Percentiles rank a stretch among this genome's conserved stretches.
phyloP scores from a whole-genome alignment of 2,329 filamentous ascomycete genomes.

The Nothophoma quercina region DNA sequence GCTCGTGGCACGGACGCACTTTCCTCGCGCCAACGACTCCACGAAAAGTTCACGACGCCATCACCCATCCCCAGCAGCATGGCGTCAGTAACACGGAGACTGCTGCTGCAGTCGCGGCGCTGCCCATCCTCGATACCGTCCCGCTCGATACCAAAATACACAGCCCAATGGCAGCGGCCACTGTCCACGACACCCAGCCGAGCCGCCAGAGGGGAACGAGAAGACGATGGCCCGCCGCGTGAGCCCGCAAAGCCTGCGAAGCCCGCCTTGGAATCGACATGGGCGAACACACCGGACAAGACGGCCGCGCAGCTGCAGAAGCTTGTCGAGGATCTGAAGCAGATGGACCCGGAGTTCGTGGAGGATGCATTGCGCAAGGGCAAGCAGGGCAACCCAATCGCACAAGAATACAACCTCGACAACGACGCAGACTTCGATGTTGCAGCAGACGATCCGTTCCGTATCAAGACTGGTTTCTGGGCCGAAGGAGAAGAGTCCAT shows the following conservation, averaged over 20 bases:
- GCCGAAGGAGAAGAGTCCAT: constrained; percentile 57
- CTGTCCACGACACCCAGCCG: constrained; percentile 39
- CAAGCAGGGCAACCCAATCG: constrained; percentile 28
- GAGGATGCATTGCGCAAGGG: constrained; percentile 37
- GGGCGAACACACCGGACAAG: constrained; percentile 17
- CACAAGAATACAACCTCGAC: constrained; percentile 25
- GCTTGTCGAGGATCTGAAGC: constrained; percentile 34
- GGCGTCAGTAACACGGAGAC: constrained; percentile 46
- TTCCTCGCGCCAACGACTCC: constrained; percentile 30
- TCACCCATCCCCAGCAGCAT: constrained; percentile 33
- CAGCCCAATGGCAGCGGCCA: constrained; percentile 43
- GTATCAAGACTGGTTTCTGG: constrained; percentile 42
- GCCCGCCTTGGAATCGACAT: constrained; percentile 13
- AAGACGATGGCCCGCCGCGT: constrained; percentile 24
- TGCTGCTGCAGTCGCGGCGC: constrained; percentile 42
- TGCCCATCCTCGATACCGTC: constrained; percentile 35
- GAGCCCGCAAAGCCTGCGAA: constrained; percentile 16
- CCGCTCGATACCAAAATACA: constrained; percentile 24
- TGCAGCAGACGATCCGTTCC: constrained; percentile 23
- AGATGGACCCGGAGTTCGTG: constrained; percentile 31
- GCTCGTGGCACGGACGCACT: constrained; percentile 29
- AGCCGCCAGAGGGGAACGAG: constrained; percentile 24
- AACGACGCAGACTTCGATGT: constrained; percentile 38
- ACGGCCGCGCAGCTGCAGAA: constrained; percentile 30
- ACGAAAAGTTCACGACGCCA: constrained; percentile 44